These are phyloP conservation scores for Xenosphaeropsis pyriputrescens DNA, from an alignment of 2,329 filamentous ascomycete genomes.

Conservation along the genomic window DNA sequence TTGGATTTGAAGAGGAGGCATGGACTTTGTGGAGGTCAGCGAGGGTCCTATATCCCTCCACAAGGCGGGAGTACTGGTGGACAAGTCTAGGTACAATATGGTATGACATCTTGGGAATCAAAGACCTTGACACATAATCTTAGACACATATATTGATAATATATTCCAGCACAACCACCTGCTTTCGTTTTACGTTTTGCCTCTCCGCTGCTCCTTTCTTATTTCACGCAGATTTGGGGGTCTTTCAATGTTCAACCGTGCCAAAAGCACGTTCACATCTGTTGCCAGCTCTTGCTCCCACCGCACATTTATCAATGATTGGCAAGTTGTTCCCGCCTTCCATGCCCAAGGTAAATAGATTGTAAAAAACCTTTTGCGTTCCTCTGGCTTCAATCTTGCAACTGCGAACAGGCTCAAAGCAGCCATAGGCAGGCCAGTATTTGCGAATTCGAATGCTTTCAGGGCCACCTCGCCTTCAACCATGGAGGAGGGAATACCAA, in stretches of 20 bases:
- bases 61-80: too few relatives aligned
- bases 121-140: too few relatives aligned
- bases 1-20: too few relatives aligned
- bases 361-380: constrained; percentile 51
- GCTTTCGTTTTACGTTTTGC: constrained; percentile 23
- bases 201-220: constrained; percentile 52
- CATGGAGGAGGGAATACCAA: constrained; percentile 69
- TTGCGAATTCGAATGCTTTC: constrained; percentile 94
- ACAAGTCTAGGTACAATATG: too few relatives aligned
- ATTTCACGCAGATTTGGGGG: constrained; percentile 77
- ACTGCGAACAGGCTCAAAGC: constrained; percentile 68
- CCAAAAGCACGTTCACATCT: constrained; percentile 62
- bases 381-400: constrained; percentile 44
- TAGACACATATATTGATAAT: too few relatives aligned
- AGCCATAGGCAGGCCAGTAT: constrained; percentile 90
- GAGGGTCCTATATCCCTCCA: too few relatives aligned
- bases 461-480: constrained; percentile 96
- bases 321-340: constrained; percentile 59
- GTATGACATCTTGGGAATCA: too few relatives aligned
- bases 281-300: constrained; percentile 91
- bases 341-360: constrained; percentile 87
- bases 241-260: constrained; percentile 67
- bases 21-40: too few relatives aligned
- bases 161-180: too few relatives aligned
- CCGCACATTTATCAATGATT: constrained; percentile 87